A percentile compares a stretch with the other conserved stretches of the same genome.
These are phyloP conservation scores for Penicillium rolfsii DNA, from an alignment of 2,329 filamentous ascomycete species.

Conservation along the genomic window DNA sequence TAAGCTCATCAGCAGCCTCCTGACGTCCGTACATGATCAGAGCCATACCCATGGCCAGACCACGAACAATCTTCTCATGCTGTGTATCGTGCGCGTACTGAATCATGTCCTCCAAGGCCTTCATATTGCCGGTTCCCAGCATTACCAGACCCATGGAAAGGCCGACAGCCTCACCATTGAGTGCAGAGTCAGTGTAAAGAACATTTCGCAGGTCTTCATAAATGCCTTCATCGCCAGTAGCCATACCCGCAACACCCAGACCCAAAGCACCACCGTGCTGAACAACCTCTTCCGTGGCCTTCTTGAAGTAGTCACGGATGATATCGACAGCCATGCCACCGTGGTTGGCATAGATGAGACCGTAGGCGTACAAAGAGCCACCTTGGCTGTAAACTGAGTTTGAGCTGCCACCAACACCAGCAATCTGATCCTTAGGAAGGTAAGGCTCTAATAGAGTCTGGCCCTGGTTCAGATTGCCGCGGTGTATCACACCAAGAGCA, in stretches of 20 bases:
- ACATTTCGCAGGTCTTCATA: slow-evolving; percentile 90
- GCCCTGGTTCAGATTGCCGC: slow-evolving; percentile 90
- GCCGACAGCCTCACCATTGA: slow-evolving; percentile 96
- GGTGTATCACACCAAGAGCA: slow-evolving; percentile 93
- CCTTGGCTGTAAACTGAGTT: slow-evolving; percentile 96
- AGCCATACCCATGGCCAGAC: slow-evolving; percentile 93
- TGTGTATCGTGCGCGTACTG: slow-evolving; percentile 97
- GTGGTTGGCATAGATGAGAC: slow-evolving; percentile 96
- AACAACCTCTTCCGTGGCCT: slow-evolving; percentile 72
- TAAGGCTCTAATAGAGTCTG: slow-evolving; percentile 94
- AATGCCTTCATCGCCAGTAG: slow-evolving; percentile 84
- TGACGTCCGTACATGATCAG: slow-evolving; percentile 97
- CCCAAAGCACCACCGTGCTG: slow-evolving; percentile 96
- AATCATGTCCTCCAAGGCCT: slow-evolving; percentile 94
- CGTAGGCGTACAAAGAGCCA: slow-evolving; percentile 92
- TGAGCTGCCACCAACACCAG: slow-evolving; percentile 69
- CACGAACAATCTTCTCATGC: slow-evolving; percentile 98
- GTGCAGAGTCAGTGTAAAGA: slow-evolving; percentile 88
- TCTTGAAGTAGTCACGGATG: slow-evolving; percentile 54
- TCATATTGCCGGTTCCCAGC: slow-evolving; percentile 95
- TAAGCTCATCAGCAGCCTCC: slow-evolving; percentile 90
- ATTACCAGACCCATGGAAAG: slow-evolving; percentile 97
- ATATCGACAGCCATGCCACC: slow-evolving; percentile 74
- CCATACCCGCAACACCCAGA: slow-evolving; percentile 96
- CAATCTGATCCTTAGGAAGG: slow-evolving; percentile 69